phyloP scores from a whole-genome alignment of 2,329 filamentous ascomycete genomes.

The Nothomitra cinnamomea region DNA sequence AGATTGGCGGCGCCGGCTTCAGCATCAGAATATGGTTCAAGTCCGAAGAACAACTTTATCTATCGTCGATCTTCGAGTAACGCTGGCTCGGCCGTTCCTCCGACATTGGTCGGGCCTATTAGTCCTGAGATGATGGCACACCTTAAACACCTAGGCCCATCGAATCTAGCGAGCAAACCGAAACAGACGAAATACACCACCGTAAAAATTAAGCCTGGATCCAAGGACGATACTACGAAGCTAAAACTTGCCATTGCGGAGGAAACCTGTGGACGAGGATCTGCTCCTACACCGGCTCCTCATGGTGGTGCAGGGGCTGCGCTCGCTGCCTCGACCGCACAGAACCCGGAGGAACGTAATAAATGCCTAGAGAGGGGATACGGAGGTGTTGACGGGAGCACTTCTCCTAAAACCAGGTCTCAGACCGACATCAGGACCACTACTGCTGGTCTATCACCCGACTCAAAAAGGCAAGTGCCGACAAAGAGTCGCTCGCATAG shows the following conservation, averaged over 20 bases:
- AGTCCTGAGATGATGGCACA: slow-evolving; percentile 39
- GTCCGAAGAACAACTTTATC: slow-evolving; percentile 18
- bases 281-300: slow-evolving; percentile 13
- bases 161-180: slow-evolving; percentile 42
- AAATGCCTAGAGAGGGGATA: slow-evolving; percentile 40
- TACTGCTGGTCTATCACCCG: not conserved
- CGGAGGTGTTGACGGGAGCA: slow-evolving; percentile 24
- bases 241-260: slow-evolving; percentile 12
- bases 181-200: slow-evolving; percentile 42
- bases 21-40: slow-evolving; percentile 21
- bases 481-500: slow-evolving; percentile 2
- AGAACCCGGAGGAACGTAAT: slow-evolving; percentile 44
- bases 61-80: slow-evolving; percentile 12
- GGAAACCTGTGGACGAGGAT: not conserved
- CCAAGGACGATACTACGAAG: slow-evolving; percentile 34
- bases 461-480: not conserved
- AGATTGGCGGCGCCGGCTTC: slow-evolving; percentile 23
- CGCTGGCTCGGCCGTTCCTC: slow-evolving; percentile 17
- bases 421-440: slow-evolving; percentile 14
- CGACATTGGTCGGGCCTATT: slow-evolving; percentile 28
- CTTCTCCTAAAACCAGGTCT: slow-evolving; percentile 5
- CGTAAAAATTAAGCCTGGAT: slow-evolving; percentile 49
- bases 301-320: not conserved
- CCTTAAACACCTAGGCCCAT: slow-evolving; percentile 45
- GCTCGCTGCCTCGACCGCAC: not conserved